Percentiles rank a stretch among this genome's conserved stretches.
These are phyloP conservation scores for Geotrichum cucujoidarum DNA, from an alignment of 1,139 yeast species.

Conservation along the genomic window DNA sequence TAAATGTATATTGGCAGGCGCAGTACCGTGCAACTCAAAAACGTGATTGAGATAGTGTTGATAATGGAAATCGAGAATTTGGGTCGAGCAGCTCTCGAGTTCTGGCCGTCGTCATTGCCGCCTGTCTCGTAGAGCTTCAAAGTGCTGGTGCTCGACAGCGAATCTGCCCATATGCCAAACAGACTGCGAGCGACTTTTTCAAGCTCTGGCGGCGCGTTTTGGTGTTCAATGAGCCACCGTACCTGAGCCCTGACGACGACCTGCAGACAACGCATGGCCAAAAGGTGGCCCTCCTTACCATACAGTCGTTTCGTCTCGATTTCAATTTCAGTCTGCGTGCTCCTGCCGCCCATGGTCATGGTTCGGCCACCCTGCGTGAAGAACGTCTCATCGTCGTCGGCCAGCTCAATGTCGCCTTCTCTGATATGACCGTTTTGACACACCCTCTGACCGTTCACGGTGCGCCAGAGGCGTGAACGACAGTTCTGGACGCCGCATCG, in stretches of 20 bases:
- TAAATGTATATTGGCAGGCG: constrained; percentile 30
- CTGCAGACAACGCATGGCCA: constrained; percentile 53
- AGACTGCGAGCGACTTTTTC: constrained; percentile 45
- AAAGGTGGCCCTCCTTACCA: constrained; percentile 51
- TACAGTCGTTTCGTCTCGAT: constrained; percentile 33
- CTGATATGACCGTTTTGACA: constrained; percentile 89
- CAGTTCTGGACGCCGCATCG: constrained; percentile 89
- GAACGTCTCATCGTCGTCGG: constrained; percentile 53
- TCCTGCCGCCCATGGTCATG: constrained; percentile 15
- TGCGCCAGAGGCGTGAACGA: constrained; percentile 66
- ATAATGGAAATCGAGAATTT: constrained; percentile 4
- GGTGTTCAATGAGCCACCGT: constrained; percentile 37
- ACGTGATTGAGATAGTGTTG: constrained; percentile 28
- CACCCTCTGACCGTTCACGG: constrained; percentile 67
- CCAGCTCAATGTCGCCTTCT: constrained; percentile 72
- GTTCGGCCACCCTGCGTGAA: constrained; percentile 22
- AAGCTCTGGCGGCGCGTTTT: constrained; percentile 38
- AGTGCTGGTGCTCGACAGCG: neutral
- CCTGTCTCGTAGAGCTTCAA: neutral
- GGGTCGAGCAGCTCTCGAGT: neutral
- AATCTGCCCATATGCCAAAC: constrained; percentile 45
- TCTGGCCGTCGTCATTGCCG: neutral
- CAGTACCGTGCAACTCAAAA: constrained; percentile 30
- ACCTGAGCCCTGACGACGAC: constrained; percentile 49
- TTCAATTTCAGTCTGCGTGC: neutral